Conservation (phyloP, 257 asterid genomes). For the Solanum acaule region DNA sequence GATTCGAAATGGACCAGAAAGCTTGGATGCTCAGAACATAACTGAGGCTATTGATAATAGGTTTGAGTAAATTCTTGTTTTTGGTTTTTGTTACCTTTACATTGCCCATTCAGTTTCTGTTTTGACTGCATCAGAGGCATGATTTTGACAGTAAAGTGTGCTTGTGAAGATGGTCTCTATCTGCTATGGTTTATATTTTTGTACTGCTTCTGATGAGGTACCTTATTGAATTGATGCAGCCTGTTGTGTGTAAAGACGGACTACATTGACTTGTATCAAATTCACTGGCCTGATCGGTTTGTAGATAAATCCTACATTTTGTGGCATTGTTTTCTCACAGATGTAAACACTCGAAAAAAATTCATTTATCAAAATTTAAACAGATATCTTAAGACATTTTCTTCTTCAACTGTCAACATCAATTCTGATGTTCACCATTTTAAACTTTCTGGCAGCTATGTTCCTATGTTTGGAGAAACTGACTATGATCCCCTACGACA, state of each 20-base stretch:
- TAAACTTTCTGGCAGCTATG: conserved; percentile 28
- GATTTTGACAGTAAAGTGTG: background rate
- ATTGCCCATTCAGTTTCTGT: background rate
- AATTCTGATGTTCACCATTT: background rate
- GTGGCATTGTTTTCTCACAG: background rate
- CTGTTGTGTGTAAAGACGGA: conserved; percentile 62
- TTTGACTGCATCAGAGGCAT: background rate
- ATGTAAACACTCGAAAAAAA: background rate
- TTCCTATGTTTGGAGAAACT: conserved; percentile 91
- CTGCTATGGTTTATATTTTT: background rate
- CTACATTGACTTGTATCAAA: conserved; percentile 81
- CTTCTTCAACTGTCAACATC: background rate
- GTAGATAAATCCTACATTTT: conserved; percentile 27
- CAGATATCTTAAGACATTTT: background rate
- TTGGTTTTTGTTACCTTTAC: background rate
- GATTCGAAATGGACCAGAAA: conserved; percentile 84
- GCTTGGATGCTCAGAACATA: conserved; percentile 62
- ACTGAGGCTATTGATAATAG: conserved; percentile 74
- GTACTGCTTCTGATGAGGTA: background rate
- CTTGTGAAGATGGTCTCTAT: background rate
- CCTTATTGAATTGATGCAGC: conserved; percentile 30
- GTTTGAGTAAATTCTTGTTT: conserved; percentile 23
- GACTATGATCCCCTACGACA: conserved; percentile 47
- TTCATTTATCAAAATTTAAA: background rate
- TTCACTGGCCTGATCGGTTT: conserved; percentile 99